These are phyloP conservation scores for Daedaleopsis sinensis DNA, from an alignment of 768 basidiomycete species.

Conservation along the genomic window DNA sequence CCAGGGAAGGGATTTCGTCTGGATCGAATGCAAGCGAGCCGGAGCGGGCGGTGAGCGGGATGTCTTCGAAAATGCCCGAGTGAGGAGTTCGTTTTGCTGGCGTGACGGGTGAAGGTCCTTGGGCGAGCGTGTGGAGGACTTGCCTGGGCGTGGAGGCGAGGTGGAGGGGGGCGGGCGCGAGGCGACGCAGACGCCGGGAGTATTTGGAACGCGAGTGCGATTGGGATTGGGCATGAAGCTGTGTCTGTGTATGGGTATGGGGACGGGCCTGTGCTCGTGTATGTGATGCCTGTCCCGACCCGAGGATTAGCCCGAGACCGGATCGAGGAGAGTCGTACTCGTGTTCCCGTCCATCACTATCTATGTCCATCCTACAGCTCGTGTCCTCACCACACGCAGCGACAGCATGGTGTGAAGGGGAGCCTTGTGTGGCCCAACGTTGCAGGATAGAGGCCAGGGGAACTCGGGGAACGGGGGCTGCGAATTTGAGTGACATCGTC, in stretches of 20 bases:
- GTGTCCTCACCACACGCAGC: not conserved
- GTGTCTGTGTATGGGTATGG: conserved; percentile 3
- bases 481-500: conserved; percentile 12
- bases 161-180: conserved; percentile 23
- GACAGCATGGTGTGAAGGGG: conserved; percentile 5
- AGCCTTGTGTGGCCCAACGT: conserved; percentile 7
- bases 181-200: conserved; percentile 21
- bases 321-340: not conserved
- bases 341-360: not conserved
- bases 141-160: conserved; percentile 18
- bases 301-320: conserved; percentile 12
- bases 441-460: conserved; percentile 11
- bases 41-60: not conserved
- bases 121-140: conserved; percentile 1
- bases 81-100: not conserved
- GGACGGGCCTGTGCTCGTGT: not conserved
- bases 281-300: not conserved
- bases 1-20: not conserved
- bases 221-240: not conserved
- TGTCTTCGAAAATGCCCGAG: conserved; percentile 3
- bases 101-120: not conserved
- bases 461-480: conserved; percentile 7
- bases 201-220: conserved; percentile 16
- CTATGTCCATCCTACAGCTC: not conserved
- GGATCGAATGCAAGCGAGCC: not conserved